A percentile compares a stretch with the other conserved stretches of the same genome.
phyloP scores from a whole-genome alignment of 192 early-diverging fungal genomes.

The Spizellomyces sp. region DNA sequence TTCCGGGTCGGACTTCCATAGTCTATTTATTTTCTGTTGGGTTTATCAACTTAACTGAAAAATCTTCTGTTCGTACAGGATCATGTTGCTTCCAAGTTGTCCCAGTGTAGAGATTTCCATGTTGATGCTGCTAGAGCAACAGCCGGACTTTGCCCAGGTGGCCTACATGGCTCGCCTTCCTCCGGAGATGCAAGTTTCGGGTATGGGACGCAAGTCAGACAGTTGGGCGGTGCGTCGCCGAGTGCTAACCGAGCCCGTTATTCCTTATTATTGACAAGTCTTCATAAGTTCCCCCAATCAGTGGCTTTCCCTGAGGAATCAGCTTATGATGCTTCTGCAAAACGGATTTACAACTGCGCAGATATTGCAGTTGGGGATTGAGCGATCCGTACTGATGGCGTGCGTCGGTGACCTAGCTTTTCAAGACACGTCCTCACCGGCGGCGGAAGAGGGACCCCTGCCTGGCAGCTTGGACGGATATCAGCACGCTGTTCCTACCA shows the following conservation, averaged over 20 bases:
- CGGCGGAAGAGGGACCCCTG: not conserved
- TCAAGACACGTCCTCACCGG: no score
- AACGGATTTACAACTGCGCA: not conserved
- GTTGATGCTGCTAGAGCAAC: not conserved
- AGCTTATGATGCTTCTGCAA: not conserved
- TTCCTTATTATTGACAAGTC: not conserved
- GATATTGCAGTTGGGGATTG: not conserved
- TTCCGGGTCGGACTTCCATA: no score
- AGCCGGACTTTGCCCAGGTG: slow-evolving; percentile 3
- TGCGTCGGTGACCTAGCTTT: not conserved
- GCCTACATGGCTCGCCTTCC: not conserved
- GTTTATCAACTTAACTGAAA: no score
- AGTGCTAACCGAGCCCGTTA: not conserved
- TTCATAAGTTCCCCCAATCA: not conserved
- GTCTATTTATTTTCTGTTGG: no score
- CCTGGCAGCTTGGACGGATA: not conserved
- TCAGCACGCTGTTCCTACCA: not conserved
- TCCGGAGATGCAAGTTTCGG: slow-evolving; percentile 5
- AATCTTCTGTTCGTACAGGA: no score
- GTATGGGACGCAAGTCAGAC: not conserved
- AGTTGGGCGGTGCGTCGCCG: not conserved
- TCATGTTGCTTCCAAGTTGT: no score
- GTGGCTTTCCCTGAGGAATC: not conserved
- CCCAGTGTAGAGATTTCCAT: not conserved
- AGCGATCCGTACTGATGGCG: not conserved